Evolutionary conservation across 1,139 yeast species (phyloP), one percentile per base, ranked within the genome.

Genomic region (Magnusiomyces tetraspermus): DNA sequence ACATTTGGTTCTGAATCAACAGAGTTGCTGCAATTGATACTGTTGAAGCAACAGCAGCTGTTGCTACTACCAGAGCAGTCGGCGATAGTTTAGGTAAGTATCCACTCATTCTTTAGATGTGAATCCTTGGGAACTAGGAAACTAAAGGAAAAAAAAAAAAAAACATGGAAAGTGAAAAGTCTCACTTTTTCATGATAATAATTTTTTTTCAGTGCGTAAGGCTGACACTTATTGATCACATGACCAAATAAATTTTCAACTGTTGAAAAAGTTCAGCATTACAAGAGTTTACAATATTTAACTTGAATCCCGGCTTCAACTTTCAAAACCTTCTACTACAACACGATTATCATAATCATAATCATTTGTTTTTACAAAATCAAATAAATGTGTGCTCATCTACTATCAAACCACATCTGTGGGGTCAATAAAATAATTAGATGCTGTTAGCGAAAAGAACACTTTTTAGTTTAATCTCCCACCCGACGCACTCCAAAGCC

Each of bases 321-420:
- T 11, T 28, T 11, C 6, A 8, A 28, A 6, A 28, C 11, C 31
- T 28, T 28, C 31, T 6, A 6, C 10, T 28, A 6, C 6, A 28
- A 6, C 6, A 28, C 6, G 31, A 28, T 11, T 10, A 36, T 36
- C 17, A 36, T 10, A 13, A 13, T n/a, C 40, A 36, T 10, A 11
- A n/a, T n/a, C n/a, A n/a, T n/a, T n/a, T n/a, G n/a, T n/a, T n/a
- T n/a, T n/a, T n/a, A n/a, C n/a, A n/a, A n/a, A n/a, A n/a, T n/a
- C 6, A n/a, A 36, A 36, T 36, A 36, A 38, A 53, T 57, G 60
- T 56, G 46, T 50, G 56, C 59, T 53, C 57, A 58, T 37, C 60
- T 58, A 58, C 60, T 58, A 58, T 58, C 60, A 58, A 58, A 58
- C 60, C 48, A 57, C 59, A 53, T 53, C 57, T 52, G 57, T 54